Percentiles rank a stretch among this genome's conserved stretches.
These are phyloP conservation scores for Entomortierella chlamydospora DNA, from an alignment of 192 early-diverging fungal genomes.

Conservation along the genomic window DNA sequence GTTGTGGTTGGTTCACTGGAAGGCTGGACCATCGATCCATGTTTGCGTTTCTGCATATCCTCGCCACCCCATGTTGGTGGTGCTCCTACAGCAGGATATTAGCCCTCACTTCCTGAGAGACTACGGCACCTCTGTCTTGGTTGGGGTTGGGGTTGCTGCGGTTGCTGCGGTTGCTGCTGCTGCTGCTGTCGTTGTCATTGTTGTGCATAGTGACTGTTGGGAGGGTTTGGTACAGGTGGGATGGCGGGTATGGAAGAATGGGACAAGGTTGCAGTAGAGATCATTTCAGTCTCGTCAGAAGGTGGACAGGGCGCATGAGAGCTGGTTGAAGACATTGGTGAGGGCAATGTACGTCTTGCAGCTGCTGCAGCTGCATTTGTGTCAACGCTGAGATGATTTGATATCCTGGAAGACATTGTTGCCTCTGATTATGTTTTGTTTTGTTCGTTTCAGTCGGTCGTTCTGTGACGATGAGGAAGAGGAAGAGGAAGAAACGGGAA, in stretches of 20 bases:
- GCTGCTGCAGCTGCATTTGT: slow-evolving; percentile 19
- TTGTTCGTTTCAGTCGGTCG: no score
- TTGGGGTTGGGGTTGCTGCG: slow-evolving; percentile 1
- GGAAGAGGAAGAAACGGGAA: background rate
- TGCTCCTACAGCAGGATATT: background rate
- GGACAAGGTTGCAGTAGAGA: slow-evolving; percentile 33
- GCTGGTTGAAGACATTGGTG: slow-evolving; percentile 32
- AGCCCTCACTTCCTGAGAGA: slow-evolving; percentile 17
- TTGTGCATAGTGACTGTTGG: slow-evolving; percentile 29
- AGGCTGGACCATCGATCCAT: slow-evolving; percentile 31
- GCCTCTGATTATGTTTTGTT: no score
- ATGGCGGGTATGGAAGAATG: slow-evolving; percentile 36
- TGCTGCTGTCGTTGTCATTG: slow-evolving; percentile 17
- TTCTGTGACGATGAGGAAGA: no score
- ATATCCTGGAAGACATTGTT: slow-evolving; percentile 14
- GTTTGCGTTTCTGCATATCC: slow-evolving; percentile 4
- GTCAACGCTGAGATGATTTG: slow-evolving; percentile 39
- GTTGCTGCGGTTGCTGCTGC: slow-evolving; percentile 9
- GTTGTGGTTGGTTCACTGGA: slow-evolving; percentile 27
- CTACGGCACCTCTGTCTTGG: slow-evolving; percentile 32
- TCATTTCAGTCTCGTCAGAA: slow-evolving; percentile 18
- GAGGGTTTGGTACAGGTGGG: slow-evolving; percentile 19
- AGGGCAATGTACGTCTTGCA: slow-evolving; percentile 24
- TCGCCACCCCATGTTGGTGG: slow-evolving; percentile 22
- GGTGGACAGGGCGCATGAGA: slow-evolving; percentile 19